Evolutionary conservation across 1,284 basidiomycete species (phyloP), one percentile per base, ranked within the genome.

Genomic region (Boletus semigastroideus): DNA sequence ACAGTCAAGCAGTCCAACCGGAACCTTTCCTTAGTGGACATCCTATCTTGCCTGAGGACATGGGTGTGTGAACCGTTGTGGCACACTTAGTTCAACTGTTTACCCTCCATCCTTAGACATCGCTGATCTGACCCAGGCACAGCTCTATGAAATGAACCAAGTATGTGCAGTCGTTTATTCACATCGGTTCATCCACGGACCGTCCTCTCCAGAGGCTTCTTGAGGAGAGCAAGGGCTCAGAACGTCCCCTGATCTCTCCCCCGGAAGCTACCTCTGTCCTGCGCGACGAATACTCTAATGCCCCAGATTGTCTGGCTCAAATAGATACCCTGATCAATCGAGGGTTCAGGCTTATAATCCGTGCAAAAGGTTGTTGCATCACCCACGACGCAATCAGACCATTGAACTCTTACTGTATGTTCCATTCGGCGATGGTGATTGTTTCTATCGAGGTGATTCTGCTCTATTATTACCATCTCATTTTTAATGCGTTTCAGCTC

Each of bases 361-460:
- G 89, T 43, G 82, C 87, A 0, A 77, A 84, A 71, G 90, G 91
- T 68, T 73, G 13, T 47, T 11, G 1, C 11, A 69, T 20, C 70
- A 72, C 52, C 69, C 71, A 54, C 62, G 67, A 48, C n/a, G 3
- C 20, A 16, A 49, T 43, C 48, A 28, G 28, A 39, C 5, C n/a
- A 43, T 53, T 51, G 28, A 39, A 6, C 42, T 53, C 52, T 64
- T 16, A 63, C n/a, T 30, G 16, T 31, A 17, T 34, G 17, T 12
- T 39, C 44, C 19, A 38, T 34, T 68, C 78, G 87, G 87, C 20
- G 89, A 91, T 61, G 89, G 88, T 0, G 86, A 91, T 67, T 91
- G 89, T 63, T 90, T 90, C 66, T 91, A 90, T 66, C 74, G 87
- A 75, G 84, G 87, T 88, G 58, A 74, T 70, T 67, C 41, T 37